Base-by-base conservation (phyloP, 371 early-diverging fungal genomes). In the Coemansia sp. region DNA sequence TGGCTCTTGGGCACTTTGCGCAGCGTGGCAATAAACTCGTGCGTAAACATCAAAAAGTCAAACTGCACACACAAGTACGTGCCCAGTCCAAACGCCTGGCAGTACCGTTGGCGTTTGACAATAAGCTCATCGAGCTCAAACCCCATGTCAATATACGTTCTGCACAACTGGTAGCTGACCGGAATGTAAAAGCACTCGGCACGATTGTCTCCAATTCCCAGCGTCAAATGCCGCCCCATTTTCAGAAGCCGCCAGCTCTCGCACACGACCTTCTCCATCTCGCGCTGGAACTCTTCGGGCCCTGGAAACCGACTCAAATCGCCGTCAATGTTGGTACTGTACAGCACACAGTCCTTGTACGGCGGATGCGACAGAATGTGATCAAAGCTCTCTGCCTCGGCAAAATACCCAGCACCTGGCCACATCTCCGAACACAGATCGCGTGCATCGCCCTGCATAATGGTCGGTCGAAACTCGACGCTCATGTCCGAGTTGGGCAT, bases 351-450 rank as follows among this genome's bases (percentile, higher is more conserved):
- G 72, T 95, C 94, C 76, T 95, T 95, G 82, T 95, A 95, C 0
- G 95, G 95, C 18, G 95, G 95, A 70, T 95, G 95, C 0, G 93
- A 91, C 29, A 95, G 83, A 5, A 95, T 82, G 69, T 93, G 93
- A 78, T 93, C 92, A 67, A 89, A 94, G 39, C 84, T 68, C 5
- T 92, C 84, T 4, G 91, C 83, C 69, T 92, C 93, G 16, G 73
- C 80, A 64, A 82, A 82, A 18, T 71, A 76, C 39, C 34, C 16
- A 5, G 80, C 64, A 10, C 75, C 74, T 3, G 68, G 64, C 71
- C 81, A 77, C 5, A 27, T 39, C 2, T 31, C 52, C 2, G 69
- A 59, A 13, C 67, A 37, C 59, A 82, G 66, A 31, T 65, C 55
- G 31, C 82, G 76, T 24, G 82, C 73, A 45, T 82, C 82, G 13